Evolutionary conservation across 306 rosid species (phyloP), one percentile per base, ranked within the genome.

Genomic region (Sophora flavescens): DNA sequence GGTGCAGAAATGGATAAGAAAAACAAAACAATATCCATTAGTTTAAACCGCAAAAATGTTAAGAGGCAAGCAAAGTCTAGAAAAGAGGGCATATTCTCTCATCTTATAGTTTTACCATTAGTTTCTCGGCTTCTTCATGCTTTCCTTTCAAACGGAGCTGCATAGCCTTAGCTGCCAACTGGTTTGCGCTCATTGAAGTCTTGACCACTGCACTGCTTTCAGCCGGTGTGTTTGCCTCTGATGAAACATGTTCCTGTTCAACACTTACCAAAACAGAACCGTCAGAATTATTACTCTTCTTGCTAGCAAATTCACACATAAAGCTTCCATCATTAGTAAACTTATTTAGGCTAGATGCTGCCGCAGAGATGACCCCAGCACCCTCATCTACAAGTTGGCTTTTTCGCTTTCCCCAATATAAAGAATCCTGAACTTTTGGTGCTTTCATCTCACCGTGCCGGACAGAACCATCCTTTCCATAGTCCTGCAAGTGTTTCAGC

Each of bases 81-180:
- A 28, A 58, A 63, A 63, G 30, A 48, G 42, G 42, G 56, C 28
- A 64, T 32, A 38, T 17, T 59, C 73, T 72, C 63, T 42, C 41
- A 36, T 78, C 10, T 56, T 45, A 62, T 70, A 75, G 67, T 3
- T 88, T 74, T 81, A 94, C 97, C 95, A 89, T 61, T 65, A 94
- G 85, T 84, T 81, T 87, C 22, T 92, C 88, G 4, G 97, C 98
- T 89, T 94, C 98, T 52, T 89, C 93, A 65, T 88, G 90, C 84
- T 90, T 90, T 81, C 98, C 98, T 84, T 92, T 94, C 84, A 92
- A 67, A 72, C 93, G 91, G 81, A 94, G 93, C 72, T 94, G 98
- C 86, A 90, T 76, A 30, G 95, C 98, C 91, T 92, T 92, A n/a
- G 98, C 97, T 70, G 98, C 98, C 84, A 92, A 81, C 85, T 94